Base-by-base conservation (phyloP, 805 yeast species). In the Metschnikowia henanensis region DNA sequence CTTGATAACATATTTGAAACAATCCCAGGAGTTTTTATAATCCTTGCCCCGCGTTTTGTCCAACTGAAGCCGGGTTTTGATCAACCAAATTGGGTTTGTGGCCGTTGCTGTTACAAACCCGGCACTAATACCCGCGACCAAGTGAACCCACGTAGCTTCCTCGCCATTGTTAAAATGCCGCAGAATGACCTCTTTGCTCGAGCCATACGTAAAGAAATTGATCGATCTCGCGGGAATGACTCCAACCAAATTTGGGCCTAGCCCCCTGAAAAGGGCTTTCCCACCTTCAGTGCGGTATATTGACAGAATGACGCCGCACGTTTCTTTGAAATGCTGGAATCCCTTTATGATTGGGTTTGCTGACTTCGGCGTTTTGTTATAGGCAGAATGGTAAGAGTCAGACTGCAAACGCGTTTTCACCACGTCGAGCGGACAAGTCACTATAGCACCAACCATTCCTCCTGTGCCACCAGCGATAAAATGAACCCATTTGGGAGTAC, bases 161-260 rank as follows among this genome's bases (percentile, higher is more conserved):
- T 83, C 64, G 10, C 91, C 90, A 41, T 84, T 64, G 62, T 85
- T 84, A 65, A 89, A 80, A 34, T 76, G 71, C 16, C 68, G 68
- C 6, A 88, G 75, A n/a, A 90, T 64, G 13, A 85, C 39, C 19
- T 87, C 92, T 58, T 94, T 94, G 5, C 95, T 81, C n/a, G 87
- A 74, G n/a, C 97, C 96, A 62, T 94, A 94, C 0, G 97, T 89
- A 73, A 91, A 91, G 63, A 94, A 94, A 65, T 94, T 94, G 51
- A 94, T 95, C 22, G 97, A 86, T 62, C 99, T 77, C 1, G 99
- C 98, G 0, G 99, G 99, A 32, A 94, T 92, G 13, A 94, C 98
- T 41, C 99, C 99, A 15, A 92, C 95, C 54, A 94, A 72, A 57
- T 92, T 94, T 8, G 99, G 99, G 0, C 99, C 99, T 39, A 94